Percentiles rank a stretch among this genome's conserved stretches.
phyloP scores from a whole-genome alignment of 2,329 filamentous ascomycete species.

The Pestalotiopsis sp. region DNA sequence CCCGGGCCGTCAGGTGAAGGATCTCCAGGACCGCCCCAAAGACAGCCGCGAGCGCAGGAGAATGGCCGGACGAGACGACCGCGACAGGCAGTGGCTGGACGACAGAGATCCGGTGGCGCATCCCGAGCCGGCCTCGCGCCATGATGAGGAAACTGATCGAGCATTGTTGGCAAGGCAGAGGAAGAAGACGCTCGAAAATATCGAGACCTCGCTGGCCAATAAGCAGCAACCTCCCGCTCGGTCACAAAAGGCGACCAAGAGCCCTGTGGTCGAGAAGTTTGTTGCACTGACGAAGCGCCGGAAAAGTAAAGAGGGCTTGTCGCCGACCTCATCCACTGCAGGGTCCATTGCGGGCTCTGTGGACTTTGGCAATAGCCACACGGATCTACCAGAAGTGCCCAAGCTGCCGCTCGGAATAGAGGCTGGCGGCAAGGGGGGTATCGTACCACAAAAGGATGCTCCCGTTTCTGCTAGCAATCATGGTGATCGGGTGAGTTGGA shows the following conservation, averaged over 20 bases:
- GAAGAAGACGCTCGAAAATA: constrained; percentile 48
- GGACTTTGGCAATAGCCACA: constrained; percentile 28
- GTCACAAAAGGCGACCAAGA: constrained; percentile 35
- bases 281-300: constrained; percentile 45
- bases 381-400: constrained; percentile 21
- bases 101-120: constrained; percentile 31
- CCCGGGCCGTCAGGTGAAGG: constrained; percentile 19
- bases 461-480: constrained; percentile 81
- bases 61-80: constrained; percentile 22
- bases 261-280: constrained; percentile 51
- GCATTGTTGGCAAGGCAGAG: constrained; percentile 50
- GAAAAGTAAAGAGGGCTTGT: constrained; percentile 40
- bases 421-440: constrained; percentile 44
- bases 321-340: constrained; percentile 31
- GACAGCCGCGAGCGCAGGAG: constrained; percentile 23
- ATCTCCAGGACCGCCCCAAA: constrained; percentile 17
- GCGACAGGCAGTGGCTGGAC: constrained; percentile 20
- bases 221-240: constrained; percentile 28
- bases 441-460: constrained; percentile 65
- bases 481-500: constrained; percentile 67
- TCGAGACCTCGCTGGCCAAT: constrained; percentile 44
- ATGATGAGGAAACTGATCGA: constrained; percentile 50
- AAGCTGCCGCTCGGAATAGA: constrained; percentile 37
- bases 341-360: constrained; percentile 31
- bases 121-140: constrained; percentile 42